Base-by-base conservation (phyloP, 208 protist species). In the Trypanosoma mega region DNA sequence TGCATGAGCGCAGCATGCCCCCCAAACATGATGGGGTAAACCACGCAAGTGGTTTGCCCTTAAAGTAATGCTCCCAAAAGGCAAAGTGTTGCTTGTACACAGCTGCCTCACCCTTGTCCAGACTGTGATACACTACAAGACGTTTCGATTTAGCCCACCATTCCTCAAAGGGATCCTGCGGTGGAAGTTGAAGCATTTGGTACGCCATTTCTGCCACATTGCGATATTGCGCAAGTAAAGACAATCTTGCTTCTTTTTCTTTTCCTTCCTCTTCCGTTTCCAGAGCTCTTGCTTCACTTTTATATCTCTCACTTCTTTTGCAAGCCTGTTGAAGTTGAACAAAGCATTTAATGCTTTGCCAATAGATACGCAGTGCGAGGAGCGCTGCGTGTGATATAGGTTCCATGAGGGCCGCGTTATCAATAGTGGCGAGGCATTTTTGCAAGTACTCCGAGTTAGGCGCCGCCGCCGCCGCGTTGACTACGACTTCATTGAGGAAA, bases 101-200 rank as follows among this genome's bases (percentile, higher is more conserved):
- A 18, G 49, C 58, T n/a, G 68, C 58, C 23, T 74, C 68, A 2
- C 68, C 68, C 3, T 49, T 41, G 45, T 74, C 68, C 20, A 36
- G 36, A 3, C 3, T 24, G 21, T 68, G 46, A 34, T 67, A 74
- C 37, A 66, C 41, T n/a, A 74, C 68, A 5, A 63, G 39, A 39
- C 68, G 68, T 36, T 53, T 68, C 8, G 55, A 55, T 44, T 45
- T 63, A 12, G 50, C 47, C 59, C 68, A 74, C 68, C 68, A 74
- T 29, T 31, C 18, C 30, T 56, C 51, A 63, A 74, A 74, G 21
- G 30, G 33, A 5, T 61, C 37, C 27, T 67, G 12, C 20, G 20
- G 18, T 26, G 61, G 59, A 5, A 74, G 49, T 20, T 62, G 30
- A 41, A 72, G 56, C 8, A 72, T 29, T 37, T 16, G 48, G 53